Percentiles rank a stretch among this genome's conserved stretches.
phyloP scores from a whole-genome alignment of 2,329 filamentous ascomycete genomes.

The Mycosphaerella arachidis region DNA sequence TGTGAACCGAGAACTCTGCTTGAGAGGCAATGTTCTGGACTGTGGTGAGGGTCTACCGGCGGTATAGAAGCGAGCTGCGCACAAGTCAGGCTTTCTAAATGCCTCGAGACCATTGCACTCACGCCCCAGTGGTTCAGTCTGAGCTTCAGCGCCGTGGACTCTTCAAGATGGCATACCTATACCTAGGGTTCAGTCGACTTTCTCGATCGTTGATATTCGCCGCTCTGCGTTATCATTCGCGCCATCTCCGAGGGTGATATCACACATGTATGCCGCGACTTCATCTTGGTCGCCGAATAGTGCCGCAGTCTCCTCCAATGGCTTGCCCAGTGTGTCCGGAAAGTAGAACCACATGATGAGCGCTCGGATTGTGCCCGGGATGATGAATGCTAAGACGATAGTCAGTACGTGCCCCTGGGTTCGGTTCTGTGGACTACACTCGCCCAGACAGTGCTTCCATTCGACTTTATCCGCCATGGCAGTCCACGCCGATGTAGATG shows the following conservation, averaged over 20 bases:
- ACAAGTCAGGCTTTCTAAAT: too few relatives aligned
- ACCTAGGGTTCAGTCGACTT: background rate
- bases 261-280: conserved; percentile 9
- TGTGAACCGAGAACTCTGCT: too few relatives aligned
- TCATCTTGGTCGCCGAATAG: conserved; percentile 19
- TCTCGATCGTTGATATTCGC: background rate
- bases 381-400: conserved; percentile 10
- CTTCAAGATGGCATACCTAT: too few relatives aligned
- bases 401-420: background rate
- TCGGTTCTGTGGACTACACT: background rate
- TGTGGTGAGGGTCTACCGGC: too few relatives aligned
- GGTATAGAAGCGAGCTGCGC: too few relatives aligned
- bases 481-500: conserved; percentile 19
- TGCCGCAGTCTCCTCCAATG: conserved; percentile 20
- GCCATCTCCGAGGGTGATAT: background rate
- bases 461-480: conserved; percentile 11
- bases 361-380: conserved; percentile 15
- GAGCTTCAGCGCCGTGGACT: too few relatives aligned
- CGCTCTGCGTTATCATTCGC: background rate
- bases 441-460: conserved; percentile 18
- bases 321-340: conserved; percentile 17
- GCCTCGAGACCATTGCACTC: too few relatives aligned
- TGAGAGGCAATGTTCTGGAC: too few relatives aligned
- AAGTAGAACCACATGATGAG: conserved; percentile 17
- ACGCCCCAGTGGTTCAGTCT: too few relatives aligned